These are phyloP conservation scores for Colletotrichum trifolii DNA, from an alignment of 2,329 filamentous ascomycete genomes.

Conservation along the genomic window DNA sequence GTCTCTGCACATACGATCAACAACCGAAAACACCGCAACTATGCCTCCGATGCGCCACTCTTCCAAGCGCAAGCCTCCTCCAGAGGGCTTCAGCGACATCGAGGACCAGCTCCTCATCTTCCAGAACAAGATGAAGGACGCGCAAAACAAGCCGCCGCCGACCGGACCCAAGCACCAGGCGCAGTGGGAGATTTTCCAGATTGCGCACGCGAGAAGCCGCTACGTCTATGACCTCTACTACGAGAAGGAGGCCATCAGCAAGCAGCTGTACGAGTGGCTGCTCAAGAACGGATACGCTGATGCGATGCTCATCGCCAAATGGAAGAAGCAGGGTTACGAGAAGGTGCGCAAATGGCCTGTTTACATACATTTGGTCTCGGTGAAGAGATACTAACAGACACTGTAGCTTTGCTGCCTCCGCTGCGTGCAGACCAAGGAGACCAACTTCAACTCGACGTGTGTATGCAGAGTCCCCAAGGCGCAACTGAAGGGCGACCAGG, in stretches of 20 bases:
- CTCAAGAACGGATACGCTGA: slow-evolving; percentile 98
- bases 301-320: slow-evolving; percentile 95
- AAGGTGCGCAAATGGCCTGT: slow-evolving; percentile 69
- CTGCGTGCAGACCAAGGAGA: slow-evolving; percentile 99
- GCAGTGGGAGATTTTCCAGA: slow-evolving; percentile 97
- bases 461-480: slow-evolving; percentile 94
- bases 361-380: background rate
- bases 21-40: background rate
- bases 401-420: slow-evolving; percentile 87
- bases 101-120: slow-evolving; percentile 89
- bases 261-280: slow-evolving; percentile 92
- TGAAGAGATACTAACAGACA: too few species aligned
- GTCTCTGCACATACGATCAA: background rate
- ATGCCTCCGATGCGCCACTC: slow-evolving; percentile 85
- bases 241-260: slow-evolving; percentile 94
- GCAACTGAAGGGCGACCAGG: slow-evolving; percentile 88
- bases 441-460: slow-evolving; percentile 97
- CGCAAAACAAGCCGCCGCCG: slow-evolving; percentile 87
- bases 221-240: slow-evolving; percentile 99
- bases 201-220: slow-evolving; percentile 88
- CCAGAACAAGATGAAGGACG: slow-evolving; percentile 92
- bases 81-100: slow-evolving; percentile 88
- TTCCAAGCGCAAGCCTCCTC: slow-evolving; percentile 83
- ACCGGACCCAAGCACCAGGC: slow-evolving; percentile 88
- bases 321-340: slow-evolving; percentile 99